Base-by-base conservation (phyloP, 441 rosid genomes). In the Viola pubescens region DNA sequence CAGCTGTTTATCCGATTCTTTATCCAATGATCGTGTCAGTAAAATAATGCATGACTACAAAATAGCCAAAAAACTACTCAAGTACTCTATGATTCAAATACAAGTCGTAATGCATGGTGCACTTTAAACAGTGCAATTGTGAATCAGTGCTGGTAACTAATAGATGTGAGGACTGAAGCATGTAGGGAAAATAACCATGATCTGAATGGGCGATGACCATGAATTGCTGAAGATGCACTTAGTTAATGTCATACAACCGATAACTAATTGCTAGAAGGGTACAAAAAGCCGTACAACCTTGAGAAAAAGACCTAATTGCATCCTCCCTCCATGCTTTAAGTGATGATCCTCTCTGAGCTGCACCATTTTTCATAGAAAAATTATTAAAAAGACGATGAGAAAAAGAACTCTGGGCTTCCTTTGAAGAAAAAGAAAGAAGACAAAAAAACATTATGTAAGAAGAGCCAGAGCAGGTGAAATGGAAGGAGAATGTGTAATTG, bases 281-380 rank as follows among this genome's bases (percentile, higher is more conserved):
- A 55, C 8, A 48, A 50, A 56, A 55, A 51, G 52, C 66, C 68
- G 56, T 53, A 63, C 59, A 76, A 90, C 99, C 91, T 94, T 90
- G 58, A 94, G 79, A 64, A 86, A 94, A 9, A 88, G 96, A 63
- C 97, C 99, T 62, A 94, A 73, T 70, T 92, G 97, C 96, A 92
- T 87, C 80, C 97, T 83, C 57, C 97, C 98, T 62, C 94, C 94
- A 65, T 94, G 96, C 82, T 94, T 90, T 52, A 94, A 71, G 81
- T 89, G 97, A 66, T 92, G 99, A 73, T 94, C 96, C 68, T 88
- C 97, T 79, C 81, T 82, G 43, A 94, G 83, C 97, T 88, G 87
- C 74, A 65, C 55, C 52, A 56, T 40, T 40, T 14, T 11, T 48
- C 44, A 54, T 6, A 48, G 11, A 56, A 61, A 10, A 56, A 1